Evolutionary conservation across 176 grass and related monocot genomes (phyloP).

Genomic region (Oryza glumipatula): DNA sequence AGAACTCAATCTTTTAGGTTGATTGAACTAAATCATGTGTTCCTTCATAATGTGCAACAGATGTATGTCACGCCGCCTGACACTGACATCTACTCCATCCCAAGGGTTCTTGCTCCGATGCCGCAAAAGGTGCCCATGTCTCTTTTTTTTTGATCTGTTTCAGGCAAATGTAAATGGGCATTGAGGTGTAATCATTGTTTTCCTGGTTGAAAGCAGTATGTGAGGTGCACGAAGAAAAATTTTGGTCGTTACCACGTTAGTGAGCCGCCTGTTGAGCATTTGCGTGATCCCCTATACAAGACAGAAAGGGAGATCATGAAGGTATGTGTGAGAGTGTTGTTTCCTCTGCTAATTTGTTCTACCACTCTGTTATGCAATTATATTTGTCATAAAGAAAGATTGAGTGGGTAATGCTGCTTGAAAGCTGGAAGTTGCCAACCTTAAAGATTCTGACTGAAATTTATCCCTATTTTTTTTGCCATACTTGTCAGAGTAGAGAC

Average conservation of each 20-base stretch:
- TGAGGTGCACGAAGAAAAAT: slow-evolving; percentile 70
- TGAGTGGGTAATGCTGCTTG: slow-evolving; percentile 1
- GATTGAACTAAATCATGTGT: neutral
- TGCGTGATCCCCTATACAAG: slow-evolving; percentile 76
- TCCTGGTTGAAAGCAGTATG: slow-evolving; percentile 53
- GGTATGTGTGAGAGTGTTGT: slow-evolving; percentile 45
- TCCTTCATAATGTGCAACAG: slow-evolving; percentile 52
- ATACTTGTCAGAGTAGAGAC: neutral
- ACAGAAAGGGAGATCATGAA: slow-evolving; percentile 78
- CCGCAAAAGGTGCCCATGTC: slow-evolving; percentile 61
- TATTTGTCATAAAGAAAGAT: neutral
- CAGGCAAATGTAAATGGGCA: neutral
- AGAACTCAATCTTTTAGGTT: neutral
- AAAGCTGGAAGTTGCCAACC: neutral
- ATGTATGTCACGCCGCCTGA: slow-evolving; percentile 89
- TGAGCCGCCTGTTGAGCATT: slow-evolving; percentile 74
- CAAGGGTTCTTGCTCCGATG: slow-evolving; percentile 78
- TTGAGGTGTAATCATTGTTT: slow-evolving; percentile 20
- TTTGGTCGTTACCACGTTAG: slow-evolving; percentile 71
- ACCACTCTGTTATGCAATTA: neutral
- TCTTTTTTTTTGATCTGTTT: slow-evolving; percentile 3
- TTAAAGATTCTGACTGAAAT: neutral
- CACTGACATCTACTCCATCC: slow-evolving; percentile 88
- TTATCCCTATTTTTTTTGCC: neutral
- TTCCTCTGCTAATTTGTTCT: slow-evolving; percentile 7